A percentile compares a stretch with the other conserved stretches of the same genome.
These are phyloP conservation scores for Flaveria floridana DNA, from an alignment of 140 eudicot species.

Conservation along the genomic window DNA sequence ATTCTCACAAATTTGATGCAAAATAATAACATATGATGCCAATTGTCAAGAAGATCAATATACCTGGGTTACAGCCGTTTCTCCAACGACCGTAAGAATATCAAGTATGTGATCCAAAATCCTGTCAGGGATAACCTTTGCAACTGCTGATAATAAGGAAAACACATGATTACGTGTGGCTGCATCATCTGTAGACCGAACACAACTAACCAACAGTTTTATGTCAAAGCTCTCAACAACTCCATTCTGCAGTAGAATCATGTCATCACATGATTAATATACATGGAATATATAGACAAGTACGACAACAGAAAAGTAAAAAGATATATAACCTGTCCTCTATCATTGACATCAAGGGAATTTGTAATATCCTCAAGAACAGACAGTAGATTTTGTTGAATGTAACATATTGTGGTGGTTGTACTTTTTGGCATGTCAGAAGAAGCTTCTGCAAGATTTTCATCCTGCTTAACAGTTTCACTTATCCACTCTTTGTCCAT, in stretches of 20 bases:
- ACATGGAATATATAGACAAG: background rate
- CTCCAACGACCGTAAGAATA: slow-evolving; percentile 60
- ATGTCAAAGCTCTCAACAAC: slow-evolving; percentile 43
- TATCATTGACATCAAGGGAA: slow-evolving; percentile 33
- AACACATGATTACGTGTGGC: slow-evolving; percentile 69
- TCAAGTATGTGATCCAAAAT: slow-evolving; percentile 66
- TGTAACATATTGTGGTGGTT: slow-evolving; percentile 37
- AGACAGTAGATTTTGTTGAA: slow-evolving; percentile 69
- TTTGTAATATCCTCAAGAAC: slow-evolving; percentile 71
- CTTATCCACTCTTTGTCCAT: slow-evolving; percentile 48
- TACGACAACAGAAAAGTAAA: background rate
- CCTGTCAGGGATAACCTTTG: slow-evolving; percentile 64
- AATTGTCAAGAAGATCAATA: background rate
- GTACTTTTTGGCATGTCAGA: slow-evolving; percentile 33
- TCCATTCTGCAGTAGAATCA: slow-evolving; percentile 48
- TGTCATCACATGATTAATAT: slow-evolving; percentile 6
- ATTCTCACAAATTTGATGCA: background rate
- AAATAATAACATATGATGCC: background rate
- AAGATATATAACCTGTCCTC: slow-evolving; percentile 37
- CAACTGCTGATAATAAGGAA: slow-evolving; percentile 64
- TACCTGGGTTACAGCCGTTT: slow-evolving; percentile 81
- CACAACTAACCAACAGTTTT: slow-evolving; percentile 69
- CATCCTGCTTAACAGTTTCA: slow-evolving; percentile 41
- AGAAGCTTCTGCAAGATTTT: slow-evolving; percentile 37
- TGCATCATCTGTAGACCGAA: slow-evolving; percentile 59